Conservation (phyloP, 179 eudicot genomes). For the Heliamphora pulchella region DNA sequence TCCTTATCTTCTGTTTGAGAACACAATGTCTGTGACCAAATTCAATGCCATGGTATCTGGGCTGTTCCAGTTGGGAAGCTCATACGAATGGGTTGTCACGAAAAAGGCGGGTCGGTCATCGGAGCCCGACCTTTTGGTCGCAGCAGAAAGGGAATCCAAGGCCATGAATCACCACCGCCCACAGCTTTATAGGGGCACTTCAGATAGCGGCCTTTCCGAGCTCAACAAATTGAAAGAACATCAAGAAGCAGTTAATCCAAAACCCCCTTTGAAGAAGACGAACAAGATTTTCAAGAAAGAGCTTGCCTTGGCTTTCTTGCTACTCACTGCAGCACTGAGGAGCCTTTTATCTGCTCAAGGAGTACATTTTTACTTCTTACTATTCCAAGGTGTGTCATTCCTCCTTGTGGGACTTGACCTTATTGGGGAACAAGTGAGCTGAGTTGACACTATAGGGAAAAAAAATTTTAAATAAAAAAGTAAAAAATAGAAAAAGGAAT, state of each 20-base stretch:
- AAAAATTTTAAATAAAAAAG: background rate
- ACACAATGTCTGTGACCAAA: constrained; percentile 75
- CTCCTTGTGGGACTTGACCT: constrained; percentile 69
- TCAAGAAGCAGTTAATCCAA: constrained; percentile 24
- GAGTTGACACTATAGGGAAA: background rate
- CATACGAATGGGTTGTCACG: constrained; percentile 75
- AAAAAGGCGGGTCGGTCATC: constrained; percentile 65
- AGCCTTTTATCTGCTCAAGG: constrained; percentile 74
- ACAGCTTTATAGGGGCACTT: constrained; percentile 33
- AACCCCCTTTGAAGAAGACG: constrained; percentile 32
- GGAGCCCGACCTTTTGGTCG: constrained; percentile 52
- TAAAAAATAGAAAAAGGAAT: background rate
- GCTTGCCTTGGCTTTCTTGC: constrained; percentile 47
- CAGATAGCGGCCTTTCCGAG: constrained; percentile 55
- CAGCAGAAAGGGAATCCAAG: constrained; percentile 46
- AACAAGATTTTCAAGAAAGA: constrained; percentile 65
- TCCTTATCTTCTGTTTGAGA: constrained; percentile 77
- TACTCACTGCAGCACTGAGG: constrained; percentile 59
- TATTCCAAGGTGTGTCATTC: constrained; percentile 69
- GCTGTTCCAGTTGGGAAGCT: constrained; percentile 57
- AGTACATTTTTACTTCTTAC: constrained; percentile 61
- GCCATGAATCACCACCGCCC: constrained; percentile 25
- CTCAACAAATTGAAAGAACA: constrained; percentile 44
- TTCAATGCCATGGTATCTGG: constrained; percentile 80
- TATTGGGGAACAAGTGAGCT: constrained; percentile 71